These are phyloP conservation scores for Fusarium odoratissimum DNA, from an alignment of 2,329 filamentous ascomycete genomes.

Conservation along the genomic window DNA sequence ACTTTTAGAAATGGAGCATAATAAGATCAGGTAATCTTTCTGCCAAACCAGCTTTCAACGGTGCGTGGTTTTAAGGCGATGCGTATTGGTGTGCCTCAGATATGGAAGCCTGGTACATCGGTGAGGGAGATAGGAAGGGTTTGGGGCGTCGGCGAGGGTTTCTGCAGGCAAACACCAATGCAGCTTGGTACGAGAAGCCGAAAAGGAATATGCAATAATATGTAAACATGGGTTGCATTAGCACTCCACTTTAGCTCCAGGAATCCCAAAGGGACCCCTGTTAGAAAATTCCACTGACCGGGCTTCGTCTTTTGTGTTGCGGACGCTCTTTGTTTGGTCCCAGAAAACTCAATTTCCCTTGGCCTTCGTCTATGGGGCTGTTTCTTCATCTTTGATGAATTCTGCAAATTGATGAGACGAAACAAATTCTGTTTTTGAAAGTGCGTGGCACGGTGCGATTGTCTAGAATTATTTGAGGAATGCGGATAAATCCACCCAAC, in stretches of 20 bases:
- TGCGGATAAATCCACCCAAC: constrained; percentile 35
- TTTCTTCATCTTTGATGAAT: neutral
- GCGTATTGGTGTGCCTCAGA: constrained; percentile 11
- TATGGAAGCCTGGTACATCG: constrained; percentile 20
- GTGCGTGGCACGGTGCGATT: neutral
- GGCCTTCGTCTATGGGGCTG: neutral
- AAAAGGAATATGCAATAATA: constrained; percentile 25
- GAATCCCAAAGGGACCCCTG: constrained; percentile 18
- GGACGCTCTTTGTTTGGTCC: neutral
- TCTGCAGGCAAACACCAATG: constrained; percentile 40
- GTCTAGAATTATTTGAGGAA: constrained; percentile 18
- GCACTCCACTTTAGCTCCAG: constrained; percentile 27
- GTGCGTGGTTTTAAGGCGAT: neutral
- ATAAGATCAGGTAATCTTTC: neutral
- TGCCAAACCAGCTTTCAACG: constrained; percentile 3
- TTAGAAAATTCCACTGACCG: neutral
- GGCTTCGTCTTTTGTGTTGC: neutral
- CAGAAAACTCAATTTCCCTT: neutral
- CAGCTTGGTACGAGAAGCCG: constrained; percentile 31
- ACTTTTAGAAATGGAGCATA: neutral
- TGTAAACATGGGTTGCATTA: constrained; percentile 6
- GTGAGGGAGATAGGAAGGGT: constrained; percentile 28
- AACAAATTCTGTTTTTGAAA: neutral
- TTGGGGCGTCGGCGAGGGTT: constrained; percentile 10
- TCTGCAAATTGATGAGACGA: neutral